These are phyloP conservation scores for Huntiella savannae DNA, from an alignment of 2,329 filamentous ascomycete species.

Conservation along the genomic window DNA sequence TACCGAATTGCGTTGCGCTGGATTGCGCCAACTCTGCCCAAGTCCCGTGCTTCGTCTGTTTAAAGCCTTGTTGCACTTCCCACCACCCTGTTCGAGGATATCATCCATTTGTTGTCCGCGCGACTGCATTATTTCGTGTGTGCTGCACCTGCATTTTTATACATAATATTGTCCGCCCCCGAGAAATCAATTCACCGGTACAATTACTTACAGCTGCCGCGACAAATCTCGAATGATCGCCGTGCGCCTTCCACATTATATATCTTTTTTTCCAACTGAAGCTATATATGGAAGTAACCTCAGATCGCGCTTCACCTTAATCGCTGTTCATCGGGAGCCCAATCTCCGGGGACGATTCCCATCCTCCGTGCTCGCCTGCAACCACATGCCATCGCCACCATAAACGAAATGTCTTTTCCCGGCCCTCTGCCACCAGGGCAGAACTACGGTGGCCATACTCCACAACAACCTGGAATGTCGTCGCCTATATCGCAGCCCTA, in stretches of 20 bases:
- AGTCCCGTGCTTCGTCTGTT: conserved; percentile 3
- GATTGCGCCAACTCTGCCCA: not conserved
- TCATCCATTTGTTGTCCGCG: not conserved
- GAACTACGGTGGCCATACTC: conserved; percentile 15
- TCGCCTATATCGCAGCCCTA: conserved; percentile 13
- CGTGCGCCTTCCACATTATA: no score
- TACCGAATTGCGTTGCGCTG: conserved; percentile 3
- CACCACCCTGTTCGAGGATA: not conserved
- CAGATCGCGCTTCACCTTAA: no score
- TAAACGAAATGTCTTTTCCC: conserved; percentile 19
- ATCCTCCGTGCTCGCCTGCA: no score
- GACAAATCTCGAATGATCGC: no score
- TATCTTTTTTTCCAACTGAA: no score
- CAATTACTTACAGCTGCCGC: no score
- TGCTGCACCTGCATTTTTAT: not conserved
- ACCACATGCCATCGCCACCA: no score
- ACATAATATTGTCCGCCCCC: no score
- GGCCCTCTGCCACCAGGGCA: conserved; percentile 17
- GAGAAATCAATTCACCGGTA: no score
- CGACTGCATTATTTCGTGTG: not conserved
- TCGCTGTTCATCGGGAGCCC: no score
- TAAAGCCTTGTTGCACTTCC: conserved; percentile 2
- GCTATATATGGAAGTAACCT: no score
- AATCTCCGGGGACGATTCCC: no score
- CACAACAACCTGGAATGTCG: conserved; percentile 13